phyloP scores from a whole-genome alignment of 192 early-diverging fungal genomes.

The Podila epicladia region DNA sequence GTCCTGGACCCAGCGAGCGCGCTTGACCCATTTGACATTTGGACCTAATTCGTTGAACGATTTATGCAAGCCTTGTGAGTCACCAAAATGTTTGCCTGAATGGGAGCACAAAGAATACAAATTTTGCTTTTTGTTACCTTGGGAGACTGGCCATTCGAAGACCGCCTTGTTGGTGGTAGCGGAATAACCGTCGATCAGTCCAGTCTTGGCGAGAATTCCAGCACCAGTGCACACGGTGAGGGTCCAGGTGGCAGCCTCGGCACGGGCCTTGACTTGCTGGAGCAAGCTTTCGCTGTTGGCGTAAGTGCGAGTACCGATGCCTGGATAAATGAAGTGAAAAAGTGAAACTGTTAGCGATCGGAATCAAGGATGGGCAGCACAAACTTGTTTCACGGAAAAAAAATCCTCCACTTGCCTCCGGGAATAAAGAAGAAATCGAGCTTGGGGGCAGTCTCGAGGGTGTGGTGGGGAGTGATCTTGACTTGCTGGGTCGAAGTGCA shows the following conservation, averaged over 20 bases:
- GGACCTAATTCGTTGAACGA: constrained; percentile 6
- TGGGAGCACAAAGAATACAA: too few relatives aligned
- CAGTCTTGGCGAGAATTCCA: constrained; percentile 55
- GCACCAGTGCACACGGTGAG: constrained; percentile 60
- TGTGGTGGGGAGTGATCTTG: constrained; percentile 33
- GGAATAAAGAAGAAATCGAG: constrained; percentile 50
- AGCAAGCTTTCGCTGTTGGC: constrained; percentile 8
- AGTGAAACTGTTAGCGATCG: too few relatives aligned
- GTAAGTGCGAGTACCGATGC: constrained; percentile 13
- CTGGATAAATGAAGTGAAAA: not conserved
- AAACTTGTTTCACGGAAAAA: too few relatives aligned
- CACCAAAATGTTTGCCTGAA: too few relatives aligned
- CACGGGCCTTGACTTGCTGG: constrained; percentile 9
- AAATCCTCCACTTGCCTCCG: constrained; percentile 20
- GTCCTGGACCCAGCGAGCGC: constrained; percentile 63
- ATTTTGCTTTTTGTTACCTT: constrained; percentile 5
- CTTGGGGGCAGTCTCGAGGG: constrained; percentile 35
- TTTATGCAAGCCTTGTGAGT: too few relatives aligned
- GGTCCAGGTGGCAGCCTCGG: constrained; percentile 32
- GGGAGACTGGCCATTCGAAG: constrained; percentile 7
- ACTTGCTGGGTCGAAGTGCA: constrained; percentile 19
- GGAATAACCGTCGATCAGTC: constrained; percentile 56
- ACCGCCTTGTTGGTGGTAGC: constrained; percentile 50
- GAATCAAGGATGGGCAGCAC: not conserved
- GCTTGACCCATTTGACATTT: constrained; percentile 61